Percentiles rank a stretch among this genome's conserved stretches.
Evolutionary conservation across 768 basidiomycete species (phyloP).

Genomic region (Leccinum arenicola): DNA sequence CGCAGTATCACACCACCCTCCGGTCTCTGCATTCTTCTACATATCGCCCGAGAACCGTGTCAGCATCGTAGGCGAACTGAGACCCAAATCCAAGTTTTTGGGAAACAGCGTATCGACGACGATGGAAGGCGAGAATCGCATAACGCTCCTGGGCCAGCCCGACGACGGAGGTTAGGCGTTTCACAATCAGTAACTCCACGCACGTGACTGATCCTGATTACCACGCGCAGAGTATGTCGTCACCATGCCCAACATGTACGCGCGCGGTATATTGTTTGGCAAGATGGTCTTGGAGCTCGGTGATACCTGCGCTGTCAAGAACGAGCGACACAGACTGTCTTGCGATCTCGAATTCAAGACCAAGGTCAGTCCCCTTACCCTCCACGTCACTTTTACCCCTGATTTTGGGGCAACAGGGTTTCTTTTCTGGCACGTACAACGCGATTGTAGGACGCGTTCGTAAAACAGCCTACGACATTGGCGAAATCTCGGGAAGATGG

Average conservation of each 20-base stretch:
- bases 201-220: constrained; percentile 6
- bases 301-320: constrained; percentile 82
- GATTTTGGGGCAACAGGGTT: constrained; percentile 53
- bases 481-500: constrained; percentile 91
- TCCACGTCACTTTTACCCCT: neutral
- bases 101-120: constrained; percentile 95
- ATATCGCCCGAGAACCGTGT: constrained; percentile 88
- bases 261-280: constrained; percentile 81
- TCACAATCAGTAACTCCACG: neutral
- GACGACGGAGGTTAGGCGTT: constrained; percentile 80
- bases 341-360: constrained; percentile 97
- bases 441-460: constrained; percentile 80
- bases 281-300: constrained; percentile 97
- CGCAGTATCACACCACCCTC: constrained; percentile 93
- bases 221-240: constrained; percentile 67
- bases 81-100: constrained; percentile 94
- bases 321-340: constrained; percentile 67
- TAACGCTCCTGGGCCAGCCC: constrained; percentile 76
- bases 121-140: constrained; percentile 95
- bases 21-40: constrained; percentile 94
- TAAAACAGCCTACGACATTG: constrained; percentile 59
- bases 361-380: constrained; percentile 52
- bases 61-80: constrained; percentile 85
- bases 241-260: constrained; percentile 99
- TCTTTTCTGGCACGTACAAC: constrained; percentile 97